Evolutionary conservation across 139 green algal species (phyloP), one percentile per base, ranked within the genome.

Genomic region (Yamagishiella unicocca): DNA sequence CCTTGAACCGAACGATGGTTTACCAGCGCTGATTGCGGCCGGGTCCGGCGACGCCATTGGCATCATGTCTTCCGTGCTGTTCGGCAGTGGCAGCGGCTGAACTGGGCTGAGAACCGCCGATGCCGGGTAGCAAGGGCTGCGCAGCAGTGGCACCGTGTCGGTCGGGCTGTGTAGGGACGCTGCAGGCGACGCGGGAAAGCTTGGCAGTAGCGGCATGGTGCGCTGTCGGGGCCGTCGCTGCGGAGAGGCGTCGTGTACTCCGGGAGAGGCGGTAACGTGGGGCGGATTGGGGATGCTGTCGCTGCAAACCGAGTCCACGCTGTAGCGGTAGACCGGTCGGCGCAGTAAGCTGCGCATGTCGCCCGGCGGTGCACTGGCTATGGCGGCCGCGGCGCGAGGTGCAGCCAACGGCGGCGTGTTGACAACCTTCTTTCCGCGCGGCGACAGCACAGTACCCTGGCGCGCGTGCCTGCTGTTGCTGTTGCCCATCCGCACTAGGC

Each of bases 251-350:
- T 46, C 38, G 67, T 24, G 35, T 35, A 27, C 24, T n/a, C 31
- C 62, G 31, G 62, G 29, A 35, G 62, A n/a, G 62, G 4, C 17
- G 21, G 10, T 71, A 33, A n/a, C 17, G 6, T 74, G 66, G 33
- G 33, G 31, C 33, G 37, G 21, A 35, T 35, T 74, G 66, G 66
- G 66, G 25, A 74, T 45, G 66, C 25, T 35, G 14, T 78, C 70
- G 42, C 70, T 78, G 70, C 70, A 78, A 24, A 78, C 22, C 14
- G 70, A 78, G 37, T 78, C 37, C 12, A 78, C 70, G 33, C 70
- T 54, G 21, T 78, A 78, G 14, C 70, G 70, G 9, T 38, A 54
- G 70, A 78, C 70, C 38, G 70, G 40, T 4, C 25, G 70, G 25
- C 22, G 70, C 29, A 35, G 38, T 1, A 19, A 12, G 22, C 70